Evolutionary conservation across 2,329 filamentous ascomycete genomes (phyloP), one percentile per base, ranked within the genome.

Genomic region (Lasiodiplodia citricola): DNA sequence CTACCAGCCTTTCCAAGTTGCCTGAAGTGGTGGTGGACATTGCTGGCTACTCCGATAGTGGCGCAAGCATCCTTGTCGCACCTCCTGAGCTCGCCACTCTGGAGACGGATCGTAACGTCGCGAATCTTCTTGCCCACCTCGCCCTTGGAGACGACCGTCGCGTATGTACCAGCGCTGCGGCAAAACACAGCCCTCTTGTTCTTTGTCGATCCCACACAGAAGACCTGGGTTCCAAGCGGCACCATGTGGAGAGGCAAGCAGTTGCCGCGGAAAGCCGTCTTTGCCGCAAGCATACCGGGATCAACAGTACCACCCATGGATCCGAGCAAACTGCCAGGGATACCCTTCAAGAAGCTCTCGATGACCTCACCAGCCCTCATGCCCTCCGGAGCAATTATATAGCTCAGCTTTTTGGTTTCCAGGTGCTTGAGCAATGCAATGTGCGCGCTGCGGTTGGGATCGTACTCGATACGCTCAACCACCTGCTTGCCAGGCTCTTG

Each of bases 231-330:
- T n/a, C 96, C 95, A 50, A 97, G 87, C 1, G 96, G 96, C 70
- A 99, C 92, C 90, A 99, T 96, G 81, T 97, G 92, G 78, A 99
- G 85, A 16, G 96, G 96, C 73, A 99, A 82, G 79, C 96, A 99
- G 81, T 99, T 99, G 67, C 96, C 96, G 76, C 93, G 88, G 84
- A 94, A 94, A 1, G 94, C 94, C 28, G 96, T 99, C 83, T 93
- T 96, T 37, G 96, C 92, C 8, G 96, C 96, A 71, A 99, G 83
- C 79, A 99, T 93, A 91, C 96, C 96, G 13, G 95, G 94, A 85
- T 99, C 96, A 63, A 97, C 87, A 52, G 91, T 84, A 74, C 96
- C 95, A 70, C 96, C 96, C 94, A 99, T 98, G 77, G 90, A 94
- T 63, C 91, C 90, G 75, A 97, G 87, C 68, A 99, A 84, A 72